Percentiles rank a stretch among this genome's conserved stretches.
Evolutionary conservation across 257 asterid genomes (phyloP).

Genomic region (Solanum tarapatanum): DNA sequence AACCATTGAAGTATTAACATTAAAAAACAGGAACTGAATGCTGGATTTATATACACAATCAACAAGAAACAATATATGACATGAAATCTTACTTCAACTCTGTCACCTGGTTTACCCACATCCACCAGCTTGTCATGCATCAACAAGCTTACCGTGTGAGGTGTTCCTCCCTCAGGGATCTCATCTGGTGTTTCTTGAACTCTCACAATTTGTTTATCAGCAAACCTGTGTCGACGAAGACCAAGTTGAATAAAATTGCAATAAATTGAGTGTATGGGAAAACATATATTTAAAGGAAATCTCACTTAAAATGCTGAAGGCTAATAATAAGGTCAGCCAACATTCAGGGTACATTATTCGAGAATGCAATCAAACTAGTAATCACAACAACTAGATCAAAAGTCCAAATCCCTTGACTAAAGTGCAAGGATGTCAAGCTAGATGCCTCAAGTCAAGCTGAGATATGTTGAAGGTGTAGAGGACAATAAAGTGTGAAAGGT

Average conservation of each 20-base stretch:
- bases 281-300: background rate
- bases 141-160: slow-evolving; percentile 94
- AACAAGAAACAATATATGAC: background rate
- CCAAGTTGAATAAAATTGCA: background rate
- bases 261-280: background rate
- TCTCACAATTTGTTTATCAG: slow-evolving; percentile 95
- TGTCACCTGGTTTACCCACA: slow-evolving; percentile 96
- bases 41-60: background rate
- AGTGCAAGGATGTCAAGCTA: background rate
- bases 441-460: background rate
- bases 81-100: slow-evolving; percentile 70
- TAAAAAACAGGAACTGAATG: background rate
- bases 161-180: slow-evolving; percentile 98
- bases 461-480: background rate
- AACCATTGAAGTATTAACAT: slow-evolving; percentile 10
- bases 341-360: background rate
- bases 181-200: slow-evolving; percentile 98
- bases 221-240: slow-evolving; percentile 38
- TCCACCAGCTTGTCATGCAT: slow-evolving; percentile 97
- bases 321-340: background rate
- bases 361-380: background rate
- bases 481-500: background rate
- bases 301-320: background rate
- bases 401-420: background rate
- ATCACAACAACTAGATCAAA: background rate